These are phyloP conservation scores for Marchantia polymorpha DNA, from an alignment of 225 moss, liverwort and hornwort genomes.

Conservation along the genomic window DNA sequence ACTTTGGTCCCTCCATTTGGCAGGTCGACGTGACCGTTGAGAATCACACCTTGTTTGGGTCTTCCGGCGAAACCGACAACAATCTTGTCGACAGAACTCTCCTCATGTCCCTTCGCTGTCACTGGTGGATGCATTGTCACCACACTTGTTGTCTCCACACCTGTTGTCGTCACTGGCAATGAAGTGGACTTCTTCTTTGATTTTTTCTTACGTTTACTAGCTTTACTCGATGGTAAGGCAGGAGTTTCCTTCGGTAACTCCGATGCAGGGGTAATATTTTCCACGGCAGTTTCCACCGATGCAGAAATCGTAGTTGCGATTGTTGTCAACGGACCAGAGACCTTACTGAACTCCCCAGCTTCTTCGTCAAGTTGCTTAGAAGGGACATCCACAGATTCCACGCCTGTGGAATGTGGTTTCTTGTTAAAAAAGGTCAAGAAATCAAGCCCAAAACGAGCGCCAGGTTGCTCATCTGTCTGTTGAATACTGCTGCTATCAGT, in stretches of 20 bases:
- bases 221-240: neutral
- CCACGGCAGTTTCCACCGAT: neutral
- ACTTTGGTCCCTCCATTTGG: neutral
- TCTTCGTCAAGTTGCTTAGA: neutral
- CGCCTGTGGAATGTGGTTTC: conserved; percentile 22
- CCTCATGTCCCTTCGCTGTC: neutral
- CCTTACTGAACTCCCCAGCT: neutral
- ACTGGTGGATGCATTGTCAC: neutral
- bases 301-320: neutral
- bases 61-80: conserved; percentile 32
- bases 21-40: neutral
- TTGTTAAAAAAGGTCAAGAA: neutral
- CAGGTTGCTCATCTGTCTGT: neutral
- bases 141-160: neutral
- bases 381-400: conserved; percentile 27
- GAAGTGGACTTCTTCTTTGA: neutral
- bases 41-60: neutral
- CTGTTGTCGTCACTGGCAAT: neutral
- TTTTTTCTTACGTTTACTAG: neutral
- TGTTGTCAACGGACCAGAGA: neutral
- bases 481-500: neutral
- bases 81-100: neutral
- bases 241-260: neutral
- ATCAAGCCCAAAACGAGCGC: neutral
- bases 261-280: neutral